These are phyloP conservation scores for Cryptococcus hybrid DNA, from an alignment of 1,284 basidiomycete species.

Conservation along the genomic window DNA sequence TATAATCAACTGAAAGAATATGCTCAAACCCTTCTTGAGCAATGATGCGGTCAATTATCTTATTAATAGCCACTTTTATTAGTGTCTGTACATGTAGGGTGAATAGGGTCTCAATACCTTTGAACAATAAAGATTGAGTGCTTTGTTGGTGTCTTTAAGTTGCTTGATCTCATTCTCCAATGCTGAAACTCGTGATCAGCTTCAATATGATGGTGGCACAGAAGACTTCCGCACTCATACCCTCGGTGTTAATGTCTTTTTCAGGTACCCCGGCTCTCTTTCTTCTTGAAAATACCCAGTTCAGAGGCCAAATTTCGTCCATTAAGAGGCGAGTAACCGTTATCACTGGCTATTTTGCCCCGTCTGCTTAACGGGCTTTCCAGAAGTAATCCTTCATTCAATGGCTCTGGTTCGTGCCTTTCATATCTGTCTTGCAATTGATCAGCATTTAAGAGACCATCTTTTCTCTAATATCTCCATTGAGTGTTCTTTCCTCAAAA, in stretches of 20 bases:
- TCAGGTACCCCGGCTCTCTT: conserved; percentile 13
- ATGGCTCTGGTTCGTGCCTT: conserved; percentile 28
- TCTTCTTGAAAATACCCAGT: conserved; percentile 69
- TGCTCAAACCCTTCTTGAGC: conserved; percentile 91
- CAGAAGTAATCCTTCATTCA: not conserved
- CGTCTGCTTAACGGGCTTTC: conserved; percentile 4
- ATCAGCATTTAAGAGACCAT: conserved; percentile 31
- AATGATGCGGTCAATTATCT: conserved; percentile 90
- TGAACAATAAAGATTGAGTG: conserved; percentile 85
- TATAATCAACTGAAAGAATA: conserved; percentile 83
- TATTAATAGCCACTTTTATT: conserved; percentile 3
- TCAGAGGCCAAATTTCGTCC: conserved; percentile 86
- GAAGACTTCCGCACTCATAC: conserved; percentile 8
- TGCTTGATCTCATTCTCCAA: conserved; percentile 78
- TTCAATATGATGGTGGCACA: not conserved
- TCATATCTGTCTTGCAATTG: conserved; percentile 39
- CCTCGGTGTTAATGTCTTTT: conserved; percentile 33
- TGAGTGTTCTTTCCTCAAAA: conserved; percentile 85
- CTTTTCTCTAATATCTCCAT: conserved; percentile 69
- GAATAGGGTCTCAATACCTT: conserved; percentile 54
- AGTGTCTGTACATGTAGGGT: not conserved
- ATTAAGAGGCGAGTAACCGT: conserved; percentile 61
- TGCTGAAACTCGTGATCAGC: conserved; percentile 37
- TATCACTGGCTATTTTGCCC: conserved; percentile 52
- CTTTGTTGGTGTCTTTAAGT: conserved; percentile 92